These are phyloP conservation scores for Tylopilus sp. DNA, from an alignment of 768 basidiomycete genomes.

Conservation along the genomic window DNA sequence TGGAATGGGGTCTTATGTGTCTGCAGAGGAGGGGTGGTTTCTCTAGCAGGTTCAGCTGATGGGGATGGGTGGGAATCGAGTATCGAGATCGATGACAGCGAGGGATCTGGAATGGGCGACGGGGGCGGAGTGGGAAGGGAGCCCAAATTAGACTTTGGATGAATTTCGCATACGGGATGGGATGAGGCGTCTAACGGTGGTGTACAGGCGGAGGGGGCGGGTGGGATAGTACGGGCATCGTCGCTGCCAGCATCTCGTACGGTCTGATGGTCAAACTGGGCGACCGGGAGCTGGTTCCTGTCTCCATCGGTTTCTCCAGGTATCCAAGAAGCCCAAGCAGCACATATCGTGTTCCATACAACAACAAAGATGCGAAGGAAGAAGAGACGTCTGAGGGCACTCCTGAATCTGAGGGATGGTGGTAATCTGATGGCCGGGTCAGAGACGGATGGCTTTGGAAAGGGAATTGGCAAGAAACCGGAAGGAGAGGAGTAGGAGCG, in stretches of 20 bases:
- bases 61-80: constrained; percentile 14
- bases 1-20: constrained; percentile 68
- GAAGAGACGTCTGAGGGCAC: constrained; percentile 56
- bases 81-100: constrained; percentile 10
- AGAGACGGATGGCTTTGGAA: constrained; percentile 27
- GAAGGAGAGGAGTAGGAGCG: constrained; percentile 67
- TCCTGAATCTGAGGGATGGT: constrained; percentile 36
- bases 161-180: constrained; percentile 5
- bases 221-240: constrained; percentile 18
- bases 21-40: constrained; percentile 47
- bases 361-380: constrained; percentile 66
- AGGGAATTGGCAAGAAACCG: constrained; percentile 40
- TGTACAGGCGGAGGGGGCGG: constrained; percentile 24
- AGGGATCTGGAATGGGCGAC: constrained; percentile 13
- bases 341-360: constrained; percentile 66
- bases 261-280: constrained; percentile 8
- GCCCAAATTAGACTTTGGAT: constrained; percentile 11
- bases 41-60: constrained; percentile 33
- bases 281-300: constrained; percentile 6
- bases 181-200: constrained; percentile 17
- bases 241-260: constrained; percentile 7
- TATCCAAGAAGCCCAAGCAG: constrained; percentile 51
- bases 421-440: constrained; percentile 37
- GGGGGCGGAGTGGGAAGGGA: constrained; percentile 27
- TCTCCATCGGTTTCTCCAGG: constrained; percentile 24